Base-by-base conservation (phyloP, 2,329 filamentous ascomycete species). In the Alternaria brassicae region DNA sequence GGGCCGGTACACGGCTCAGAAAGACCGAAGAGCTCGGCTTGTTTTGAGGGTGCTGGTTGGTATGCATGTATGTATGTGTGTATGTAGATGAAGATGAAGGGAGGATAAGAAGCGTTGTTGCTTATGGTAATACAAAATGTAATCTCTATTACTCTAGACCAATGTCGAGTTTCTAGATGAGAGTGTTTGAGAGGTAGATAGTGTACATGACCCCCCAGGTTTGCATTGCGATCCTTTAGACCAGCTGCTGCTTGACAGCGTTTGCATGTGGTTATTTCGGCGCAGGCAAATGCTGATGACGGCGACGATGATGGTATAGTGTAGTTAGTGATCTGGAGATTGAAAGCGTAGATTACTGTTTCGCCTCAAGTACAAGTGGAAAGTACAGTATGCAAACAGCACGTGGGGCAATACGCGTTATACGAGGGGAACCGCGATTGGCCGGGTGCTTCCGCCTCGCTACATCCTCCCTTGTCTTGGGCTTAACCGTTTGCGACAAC, bases 41-140 rank as follows among this genome's bases (percentile, higher is more conserved):
- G 37, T 23, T 23, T n/a, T n/a, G 32, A 19, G 32, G n/a, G n/a
- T n/a, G n/a, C n/a, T n/a, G n/a, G n/a, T n/a, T n/a, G n/a, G n/a
- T n/a, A n/a, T n/a, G n/a, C n/a, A n/a, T n/a, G n/a, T n/a, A n/a
- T n/a, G n/a, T n/a, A n/a, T n/a, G n/a, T n/a, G n/a, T 49, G 21
- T 44, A 52, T 51, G 21, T 34, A 40, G 45, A 23, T 50, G 15
- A 13, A 30, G 41, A 21, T 8, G 47, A 47, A 42, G 57, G 52
- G 19, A 30, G 41, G 19, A n/a, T 40, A 47, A 42, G 57, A 56
- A 52, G 27, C 34, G 28, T 28, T 19, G 42, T 27, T 36, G 48
- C 32, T 56, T 42, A 56, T 42, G 57, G 51, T 52, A 56, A 60
- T 56, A 51, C 40, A 47, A 60, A 55, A 42, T 21, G 28, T 48